Evolutionary conservation across 306 rosid species (phyloP), one percentile per base, ranked within the genome.

Genomic region (Malus orientalis): DNA sequence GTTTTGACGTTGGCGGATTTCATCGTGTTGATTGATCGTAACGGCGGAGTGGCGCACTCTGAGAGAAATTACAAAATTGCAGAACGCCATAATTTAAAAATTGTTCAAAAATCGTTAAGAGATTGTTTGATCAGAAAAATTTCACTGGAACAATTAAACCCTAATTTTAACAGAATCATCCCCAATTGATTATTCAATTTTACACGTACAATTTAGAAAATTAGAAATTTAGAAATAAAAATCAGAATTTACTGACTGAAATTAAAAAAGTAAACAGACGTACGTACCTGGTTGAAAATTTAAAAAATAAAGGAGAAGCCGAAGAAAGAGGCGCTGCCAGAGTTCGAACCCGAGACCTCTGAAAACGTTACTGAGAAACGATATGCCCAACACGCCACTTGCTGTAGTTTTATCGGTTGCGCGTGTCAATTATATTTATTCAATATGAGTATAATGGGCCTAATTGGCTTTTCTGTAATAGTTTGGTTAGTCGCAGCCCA

Each of bases 1-100:
- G 83, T 86, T 38, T 89, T 85, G 15, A 65, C 71, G 12, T 9
- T 42, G 12, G 45, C 57, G 7, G 57, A 53, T 5, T 7, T 16
- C 57, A 53, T 53, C 57, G 57, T n/a, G 12, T 57, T 57, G 11
- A n/a, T 57, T n/a, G 61, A 57, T 57, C 61, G 13, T 19, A 57
- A 57, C 27, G 23, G 61, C 12, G n/a, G 61, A n/a, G 61, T 10
- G 25, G 20, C 23, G 13, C 9, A 57, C 7, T 57, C 27, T 57
- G 61, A 2, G 61, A 57, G 13, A 20, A 3, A n/a, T 4, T n/a
- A 57, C 61, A 42, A 57, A 57, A 57, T 57, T n/a, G 61, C 27
- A 57, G 27, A 57, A n/a, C 5, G 25, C 45, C 45, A 42, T 42
- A 42, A 42, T 42, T 42, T 9, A 42, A 42, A 42, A 42, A 9